Percentiles rank a stretch among this genome's conserved stretches.
These are phyloP conservation scores for Lichtheimia ramosa DNA, from an alignment of 371 early-diverging fungal genomes.

Conservation along the genomic window DNA sequence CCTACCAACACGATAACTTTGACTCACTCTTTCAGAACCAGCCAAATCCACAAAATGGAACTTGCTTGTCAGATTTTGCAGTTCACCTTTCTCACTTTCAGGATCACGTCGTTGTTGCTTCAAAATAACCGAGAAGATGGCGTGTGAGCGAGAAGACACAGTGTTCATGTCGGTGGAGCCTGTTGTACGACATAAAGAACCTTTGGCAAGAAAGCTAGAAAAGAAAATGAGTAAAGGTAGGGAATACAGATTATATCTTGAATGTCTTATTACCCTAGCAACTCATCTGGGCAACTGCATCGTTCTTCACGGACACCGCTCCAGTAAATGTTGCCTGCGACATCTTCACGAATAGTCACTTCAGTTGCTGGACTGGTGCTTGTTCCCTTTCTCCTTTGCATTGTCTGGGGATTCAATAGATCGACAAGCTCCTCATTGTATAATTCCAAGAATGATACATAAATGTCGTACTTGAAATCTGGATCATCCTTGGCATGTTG, in stretches of 20 bases:
- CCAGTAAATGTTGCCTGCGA: slow-evolving; percentile 88
- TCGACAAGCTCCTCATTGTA: slow-evolving; percentile 97
- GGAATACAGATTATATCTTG: no score
- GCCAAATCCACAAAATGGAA: slow-evolving; percentile 98
- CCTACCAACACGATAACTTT: not conserved
- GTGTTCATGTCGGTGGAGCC: slow-evolving; percentile 98
- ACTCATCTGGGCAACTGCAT: slow-evolving; percentile 73
- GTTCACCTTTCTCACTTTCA: slow-evolving; percentile 6
- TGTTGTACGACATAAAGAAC: slow-evolving; percentile 89
- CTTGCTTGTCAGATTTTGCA: slow-evolving; percentile 62
- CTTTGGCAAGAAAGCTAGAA: slow-evolving; percentile 60
- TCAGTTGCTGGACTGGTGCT: slow-evolving; percentile 4
- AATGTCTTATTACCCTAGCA: slow-evolving; percentile 48
- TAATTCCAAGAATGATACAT: slow-evolving; percentile 87
- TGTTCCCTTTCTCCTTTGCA: slow-evolving; percentile 10
- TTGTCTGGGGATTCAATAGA: slow-evolving; percentile 61
- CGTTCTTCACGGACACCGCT: slow-evolving; percentile 84
- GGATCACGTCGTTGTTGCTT: slow-evolving; percentile 42
- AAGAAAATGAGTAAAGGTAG: not conserved
- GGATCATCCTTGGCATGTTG: slow-evolving; percentile 22
- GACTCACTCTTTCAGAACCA: slow-evolving; percentile 61
- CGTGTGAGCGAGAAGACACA: slow-evolving; percentile 97
- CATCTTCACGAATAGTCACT: slow-evolving; percentile 88
- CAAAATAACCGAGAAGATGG: slow-evolving; percentile 91
- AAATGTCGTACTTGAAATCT: slow-evolving; percentile 59